Base-by-base conservation (phyloP, 2,329 filamentous ascomycete species). In the Penicillium digitatum region DNA sequence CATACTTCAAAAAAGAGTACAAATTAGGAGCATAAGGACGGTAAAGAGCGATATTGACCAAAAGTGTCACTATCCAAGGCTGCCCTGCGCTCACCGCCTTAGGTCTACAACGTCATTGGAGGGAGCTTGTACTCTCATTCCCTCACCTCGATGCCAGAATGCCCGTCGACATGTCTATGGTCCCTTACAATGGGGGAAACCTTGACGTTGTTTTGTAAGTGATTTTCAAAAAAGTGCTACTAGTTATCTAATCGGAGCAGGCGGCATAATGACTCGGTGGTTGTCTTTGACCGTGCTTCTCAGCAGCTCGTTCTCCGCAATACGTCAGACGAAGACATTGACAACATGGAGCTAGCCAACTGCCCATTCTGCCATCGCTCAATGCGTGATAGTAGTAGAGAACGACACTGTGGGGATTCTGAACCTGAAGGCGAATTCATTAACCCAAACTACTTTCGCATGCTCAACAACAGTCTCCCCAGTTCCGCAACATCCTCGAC, bases 351-450 rank as follows among this genome's bases (percentile, higher is more conserved):
- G 50, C 71, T 80, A 27, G 71, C 84, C 55, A 85, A 92, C 68
- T 99, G 95, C 69, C 94, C 95, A n/a, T 90, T 90, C 67, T 96
- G 93, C 71, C 89, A 91, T 70, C 87, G 89, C 50, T 85, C 90
- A 18, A 81, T 84, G 62, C 78, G 75, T 29, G 86, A 72, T 71
- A 80, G 60, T 18, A 80, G 82, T 40, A 64, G 69, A 24, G 68
- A 68, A 20, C 66, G 70, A 29, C 68, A 67, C 48, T 64, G 64
- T 57, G 69, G 54, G 6, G 61, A 70, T 37, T 39, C 58, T 51
- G 71, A 62, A 62, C 69, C 64, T 60, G 71, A 67, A 66, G 81
- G 87, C 46, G 82, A 87, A 54, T 97, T 92, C 69, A 88, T 96
- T 64, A 87, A 92, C 66, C 92, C 92, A 2, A 85, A 91, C 48